Evolutionary conservation across 1,139 yeast genomes (phyloP).

Genomic region (Candida tropicalis): DNA sequence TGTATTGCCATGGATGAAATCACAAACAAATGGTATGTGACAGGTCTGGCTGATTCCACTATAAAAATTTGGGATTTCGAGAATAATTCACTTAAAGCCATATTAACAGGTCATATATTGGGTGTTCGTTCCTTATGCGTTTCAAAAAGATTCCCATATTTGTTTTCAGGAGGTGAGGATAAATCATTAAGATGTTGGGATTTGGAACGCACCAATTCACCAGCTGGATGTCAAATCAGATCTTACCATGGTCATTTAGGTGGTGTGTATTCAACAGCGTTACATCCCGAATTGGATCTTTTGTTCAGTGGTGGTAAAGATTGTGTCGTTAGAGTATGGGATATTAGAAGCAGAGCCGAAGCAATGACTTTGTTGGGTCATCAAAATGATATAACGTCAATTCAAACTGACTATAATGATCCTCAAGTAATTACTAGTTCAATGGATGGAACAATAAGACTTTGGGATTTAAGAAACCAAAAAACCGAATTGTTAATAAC

Average conservation of each 20-base stretch:
- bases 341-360: constrained; percentile 76
- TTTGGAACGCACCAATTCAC: constrained; percentile 76
- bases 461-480: constrained; percentile 73
- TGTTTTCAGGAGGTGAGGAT: constrained; percentile 93
- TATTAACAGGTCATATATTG: constrained; percentile 91
- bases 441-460: constrained; percentile 78
- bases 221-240: constrained; percentile 57
- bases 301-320: constrained; percentile 93
- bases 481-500: constrained; percentile 60
- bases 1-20: constrained; percentile 76
- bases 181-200: constrained; percentile 98
- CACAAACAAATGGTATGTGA: constrained; percentile 85
- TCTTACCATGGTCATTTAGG: constrained; percentile 95
- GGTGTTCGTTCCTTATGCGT: constrained; percentile 77
- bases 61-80: constrained; percentile 93
- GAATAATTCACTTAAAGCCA: constrained; percentile 64
- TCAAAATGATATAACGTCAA: constrained; percentile 69
- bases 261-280: constrained; percentile 79
- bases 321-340: constrained; percentile 89
- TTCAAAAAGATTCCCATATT: constrained; percentile 77
- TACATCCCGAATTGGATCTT: constrained; percentile 86
- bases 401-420: constrained; percentile 67
- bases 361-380: constrained; percentile 85
- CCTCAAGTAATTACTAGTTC: constrained; percentile 88
- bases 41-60: constrained; percentile 88